phyloP scores from a whole-genome alignment of 1,284 basidiomycete genomes.

The Pyrrhoderma lamaoense region DNA sequence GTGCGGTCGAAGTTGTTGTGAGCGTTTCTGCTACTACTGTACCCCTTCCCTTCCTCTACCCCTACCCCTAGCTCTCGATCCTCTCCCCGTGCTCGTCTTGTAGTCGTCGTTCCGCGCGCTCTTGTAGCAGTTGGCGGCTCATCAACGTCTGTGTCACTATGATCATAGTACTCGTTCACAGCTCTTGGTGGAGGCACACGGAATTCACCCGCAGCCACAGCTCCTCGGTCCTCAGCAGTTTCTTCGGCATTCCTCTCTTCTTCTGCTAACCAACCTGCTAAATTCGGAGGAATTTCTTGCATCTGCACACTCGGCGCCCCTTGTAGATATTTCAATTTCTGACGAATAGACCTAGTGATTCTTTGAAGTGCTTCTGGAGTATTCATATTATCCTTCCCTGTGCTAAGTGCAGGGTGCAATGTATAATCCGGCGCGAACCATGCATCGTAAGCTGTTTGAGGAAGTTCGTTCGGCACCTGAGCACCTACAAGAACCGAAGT shows the following conservation, averaged over 20 bases:
- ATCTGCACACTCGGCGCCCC: conserved; percentile 95
- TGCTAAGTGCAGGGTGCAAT: conserved; percentile 87
- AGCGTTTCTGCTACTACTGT: conserved; percentile 18
- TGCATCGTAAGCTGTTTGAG: conserved; percentile 84
- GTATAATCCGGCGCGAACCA: conserved; percentile 93
- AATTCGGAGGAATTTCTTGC: conserved; percentile 93
- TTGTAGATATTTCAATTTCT: conserved; percentile 88
- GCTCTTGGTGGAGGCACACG: conserved; percentile 43
- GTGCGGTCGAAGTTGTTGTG: conserved; percentile 19
- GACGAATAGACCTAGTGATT: conserved; percentile 81
- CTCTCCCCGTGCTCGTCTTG: neutral
- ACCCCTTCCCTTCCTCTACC: conserved; percentile 26
- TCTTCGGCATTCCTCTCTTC: conserved; percentile 72
- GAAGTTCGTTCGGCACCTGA: conserved; percentile 79
- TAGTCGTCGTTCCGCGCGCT: conserved; percentile 20
- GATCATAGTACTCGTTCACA: conserved; percentile 64
- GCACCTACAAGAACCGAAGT: conserved; percentile 90
- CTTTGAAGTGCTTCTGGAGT: conserved; percentile 75
- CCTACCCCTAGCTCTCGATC: conserved; percentile 14
- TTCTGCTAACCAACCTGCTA: conserved; percentile 72
- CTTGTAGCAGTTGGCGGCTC: conserved; percentile 2
- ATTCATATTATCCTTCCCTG: conserved; percentile 91
- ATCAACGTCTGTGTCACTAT: conserved; percentile 61
- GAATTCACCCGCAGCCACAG: conserved; percentile 50
- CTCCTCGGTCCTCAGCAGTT: conserved; percentile 58